Conservation (phyloP, 164 flowering plant genomes). For the Kalanchoe fedtschenkoi region DNA sequence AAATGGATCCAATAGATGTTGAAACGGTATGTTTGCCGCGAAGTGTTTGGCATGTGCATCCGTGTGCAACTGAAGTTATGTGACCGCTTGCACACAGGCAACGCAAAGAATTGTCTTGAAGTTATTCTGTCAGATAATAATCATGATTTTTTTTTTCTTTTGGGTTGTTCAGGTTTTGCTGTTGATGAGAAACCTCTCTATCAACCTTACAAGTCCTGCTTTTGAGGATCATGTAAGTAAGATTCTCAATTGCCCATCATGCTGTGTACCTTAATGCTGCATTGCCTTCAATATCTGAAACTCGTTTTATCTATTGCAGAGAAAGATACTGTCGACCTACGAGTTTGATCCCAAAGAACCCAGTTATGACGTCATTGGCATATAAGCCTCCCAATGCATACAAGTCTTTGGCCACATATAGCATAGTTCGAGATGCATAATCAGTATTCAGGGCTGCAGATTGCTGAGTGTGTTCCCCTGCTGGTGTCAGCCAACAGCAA, state of each 20-base stretch:
- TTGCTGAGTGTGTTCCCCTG: not conserved
- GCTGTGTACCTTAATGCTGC: not conserved
- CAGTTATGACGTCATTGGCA: not conserved
- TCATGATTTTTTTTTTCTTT: not conserved
- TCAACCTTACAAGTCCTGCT: constrained; percentile 59
- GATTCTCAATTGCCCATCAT: not conserved
- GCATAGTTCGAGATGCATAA: not conserved
- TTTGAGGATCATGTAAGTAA: constrained; percentile 58
- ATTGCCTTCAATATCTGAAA: not conserved
- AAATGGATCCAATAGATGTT: constrained; percentile 90
- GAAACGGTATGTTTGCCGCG: constrained; percentile 56
- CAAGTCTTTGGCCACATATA: too few relatives aligned
- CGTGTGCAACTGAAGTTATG: too few relatives aligned
- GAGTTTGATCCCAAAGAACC: not conserved
- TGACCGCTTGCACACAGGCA: not conserved
- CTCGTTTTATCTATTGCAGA: not conserved
- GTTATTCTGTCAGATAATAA: not conserved
- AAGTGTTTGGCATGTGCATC: not conserved
- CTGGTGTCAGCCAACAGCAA: not conserved
- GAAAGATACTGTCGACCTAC: not conserved
- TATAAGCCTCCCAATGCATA: not conserved
- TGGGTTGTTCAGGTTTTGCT: constrained; percentile 49
- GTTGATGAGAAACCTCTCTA: constrained; percentile 61
- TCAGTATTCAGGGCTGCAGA: not conserved
- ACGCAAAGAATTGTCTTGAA: not conserved